Percentiles rank a stretch among this genome's conserved stretches.
Conservation (phyloP, 768 basidiomycete genomes). For the Kwoniella sp. region DNA sequence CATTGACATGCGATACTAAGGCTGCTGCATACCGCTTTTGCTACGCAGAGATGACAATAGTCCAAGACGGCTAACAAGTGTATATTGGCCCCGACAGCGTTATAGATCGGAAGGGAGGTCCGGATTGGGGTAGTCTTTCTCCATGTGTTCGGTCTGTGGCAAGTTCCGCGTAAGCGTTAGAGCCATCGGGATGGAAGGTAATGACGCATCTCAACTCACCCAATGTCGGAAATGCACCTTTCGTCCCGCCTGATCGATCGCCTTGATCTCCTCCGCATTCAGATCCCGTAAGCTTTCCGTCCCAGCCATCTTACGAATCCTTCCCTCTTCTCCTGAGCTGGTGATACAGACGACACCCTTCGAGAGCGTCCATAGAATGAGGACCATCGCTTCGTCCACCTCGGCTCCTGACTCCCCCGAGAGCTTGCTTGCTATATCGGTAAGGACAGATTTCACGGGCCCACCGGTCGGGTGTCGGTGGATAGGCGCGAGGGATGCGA, state of each 20-base stretch:
- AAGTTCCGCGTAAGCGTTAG: background rate
- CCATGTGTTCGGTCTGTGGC: slow-evolving; percentile 46
- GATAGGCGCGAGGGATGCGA: slow-evolving; percentile 48
- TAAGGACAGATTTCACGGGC: slow-evolving; percentile 47
- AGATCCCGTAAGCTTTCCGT: slow-evolving; percentile 34
- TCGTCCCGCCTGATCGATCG: slow-evolving; percentile 49
- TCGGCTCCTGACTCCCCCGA: slow-evolving; percentile 37
- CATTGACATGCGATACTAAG: too few species aligned
- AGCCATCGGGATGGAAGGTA: too few species aligned
- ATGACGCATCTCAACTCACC: slow-evolving; percentile 13
- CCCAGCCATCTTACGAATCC: slow-evolving; percentile 38
- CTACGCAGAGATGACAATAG: too few species aligned
- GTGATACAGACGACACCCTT: slow-evolving; percentile 51
- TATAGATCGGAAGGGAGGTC: slow-evolving; percentile 20
- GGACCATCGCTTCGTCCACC: slow-evolving; percentile 38
- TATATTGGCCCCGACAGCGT: too few species aligned
- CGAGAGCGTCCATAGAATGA: slow-evolving; percentile 50
- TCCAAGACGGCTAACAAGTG: too few species aligned
- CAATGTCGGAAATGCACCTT: slow-evolving; percentile 49
- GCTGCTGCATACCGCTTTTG: too few species aligned
- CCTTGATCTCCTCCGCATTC: slow-evolving; percentile 47
- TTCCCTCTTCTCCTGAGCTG: slow-evolving; percentile 28
- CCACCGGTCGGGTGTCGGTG: slow-evolving; percentile 45
- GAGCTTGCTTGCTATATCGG: slow-evolving; percentile 35
- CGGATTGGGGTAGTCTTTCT: slow-evolving; percentile 43